Percentiles rank a stretch among this genome's conserved stretches.
Evolutionary conservation across 208 protist species (phyloP).

Genomic region (Trypanosoma avium): DNA sequence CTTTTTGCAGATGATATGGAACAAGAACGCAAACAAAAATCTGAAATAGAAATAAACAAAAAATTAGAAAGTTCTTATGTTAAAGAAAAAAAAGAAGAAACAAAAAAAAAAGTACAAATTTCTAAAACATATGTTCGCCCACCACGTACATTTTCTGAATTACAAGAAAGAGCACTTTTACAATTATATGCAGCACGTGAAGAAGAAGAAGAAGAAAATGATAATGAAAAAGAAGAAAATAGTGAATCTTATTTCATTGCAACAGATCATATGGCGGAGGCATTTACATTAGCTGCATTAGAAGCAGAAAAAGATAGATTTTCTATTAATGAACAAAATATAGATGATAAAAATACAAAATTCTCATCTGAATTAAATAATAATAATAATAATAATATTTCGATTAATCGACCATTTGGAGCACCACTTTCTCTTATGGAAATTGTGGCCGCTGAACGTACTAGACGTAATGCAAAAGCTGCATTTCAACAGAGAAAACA

Average conservation of each 20-base stretch:
- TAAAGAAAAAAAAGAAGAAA: neutral
- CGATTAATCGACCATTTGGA: conserved; percentile 1
- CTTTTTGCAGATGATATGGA: conserved; percentile 46
- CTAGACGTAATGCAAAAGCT: conserved; percentile 24
- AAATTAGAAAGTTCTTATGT: no score
- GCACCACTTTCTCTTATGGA: conserved; percentile 69
- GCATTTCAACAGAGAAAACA: no score
- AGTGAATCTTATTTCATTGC: conserved; percentile 56
- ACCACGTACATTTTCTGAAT: conserved; percentile 53
- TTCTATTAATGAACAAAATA: no score
- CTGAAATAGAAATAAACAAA: no score
- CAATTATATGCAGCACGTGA: conserved; percentile 61
- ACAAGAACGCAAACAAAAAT: conserved; percentile 17
- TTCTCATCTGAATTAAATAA: no score
- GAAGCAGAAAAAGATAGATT: no score
- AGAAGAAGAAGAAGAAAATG: conserved; percentile 16
- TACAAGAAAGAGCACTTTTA: conserved; percentile 64
- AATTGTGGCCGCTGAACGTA: conserved; percentile 34
- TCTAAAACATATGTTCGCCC: conserved; percentile 21
- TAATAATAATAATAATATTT: no score
- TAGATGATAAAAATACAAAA: no score
- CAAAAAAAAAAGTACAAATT: neutral
- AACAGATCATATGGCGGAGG: conserved; percentile 57
- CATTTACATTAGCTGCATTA: conserved; percentile 57
- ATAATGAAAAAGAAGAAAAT: conserved; percentile 1